These are phyloP conservation scores for Podila epicladia DNA, from an alignment of 192 early-diverging fungal species.

Conservation along the genomic window DNA sequence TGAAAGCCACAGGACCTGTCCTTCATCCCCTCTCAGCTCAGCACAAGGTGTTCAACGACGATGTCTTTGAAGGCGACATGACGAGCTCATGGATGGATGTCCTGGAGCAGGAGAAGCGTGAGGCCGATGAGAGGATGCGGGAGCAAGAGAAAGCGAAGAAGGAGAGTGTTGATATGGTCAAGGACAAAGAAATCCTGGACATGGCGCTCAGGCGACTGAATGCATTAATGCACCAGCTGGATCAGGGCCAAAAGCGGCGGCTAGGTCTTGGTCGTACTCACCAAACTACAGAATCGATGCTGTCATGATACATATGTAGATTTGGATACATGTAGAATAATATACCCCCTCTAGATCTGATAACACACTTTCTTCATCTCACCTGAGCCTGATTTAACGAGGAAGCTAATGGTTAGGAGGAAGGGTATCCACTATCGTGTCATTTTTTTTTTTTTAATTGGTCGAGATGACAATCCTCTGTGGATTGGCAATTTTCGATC, in stretches of 20 bases:
- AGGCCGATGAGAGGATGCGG: not conserved
- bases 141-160: not conserved
- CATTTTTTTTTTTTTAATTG: too few species aligned
- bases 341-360: not conserved
- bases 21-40: too few species aligned
- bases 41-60: not conserved
- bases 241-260: not conserved
- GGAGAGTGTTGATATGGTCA: not conserved
- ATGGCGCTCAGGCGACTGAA: constrained; percentile 15
- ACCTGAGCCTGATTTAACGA: not conserved
- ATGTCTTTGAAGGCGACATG: constrained; percentile 2
- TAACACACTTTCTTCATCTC: not conserved
- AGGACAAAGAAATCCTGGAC: constrained; percentile 4
- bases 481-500: too few species aligned
- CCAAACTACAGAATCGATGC: not conserved
- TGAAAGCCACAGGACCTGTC: not conserved
- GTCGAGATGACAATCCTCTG: too few species aligned
- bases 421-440: too few species aligned
- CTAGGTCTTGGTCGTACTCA: not conserved
- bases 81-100: not conserved
- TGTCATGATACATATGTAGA: not conserved
- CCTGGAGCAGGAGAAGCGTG: constrained; percentile 2
- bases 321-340: not conserved
- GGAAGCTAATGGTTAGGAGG: too few species aligned
- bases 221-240: constrained; percentile 38